Base-by-base conservation (phyloP, 1,284 basidiomycete species). In the Fomitopsis pinicola region DNA sequence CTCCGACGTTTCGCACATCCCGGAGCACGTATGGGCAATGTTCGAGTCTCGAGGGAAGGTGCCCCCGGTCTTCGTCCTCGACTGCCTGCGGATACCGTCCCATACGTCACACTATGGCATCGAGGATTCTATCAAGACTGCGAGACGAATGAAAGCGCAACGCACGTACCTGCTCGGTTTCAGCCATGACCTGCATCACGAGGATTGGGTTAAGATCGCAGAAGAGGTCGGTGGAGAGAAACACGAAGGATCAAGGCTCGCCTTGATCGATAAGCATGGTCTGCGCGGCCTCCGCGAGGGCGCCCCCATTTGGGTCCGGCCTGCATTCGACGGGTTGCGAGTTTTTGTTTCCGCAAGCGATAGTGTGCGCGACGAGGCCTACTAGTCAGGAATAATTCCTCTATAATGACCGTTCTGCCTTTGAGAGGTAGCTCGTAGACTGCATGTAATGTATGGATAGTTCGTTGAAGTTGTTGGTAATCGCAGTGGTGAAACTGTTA, bases 81-180 rank as follows among this genome's bases (percentile, higher is more conserved):
- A 94, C 71, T 91, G 90, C 66, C 75, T 94, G 50, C 78, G 85
- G 45, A 75, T 90, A 3, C 68, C 72, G 4, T 71, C 79, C 1
- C 88, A 91, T 71, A 84, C 78, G 22, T 92, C 91, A 7, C 92
- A 94, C 72, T 82, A 89, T 66, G 91, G 91, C 0, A 66, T 93
- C 15, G 78, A 75, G 55, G 80, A 86, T 62, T 79, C 89, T 6
- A 73, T 90, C 6, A 75, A 71, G 15, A 72, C 80, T 1, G 83
- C 88, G 28, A 72, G 83, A 62, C 76, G 79, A 65, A 73, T 92
- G 57, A 76, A 78, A 33, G 84, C 88, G 2, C 67, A 68, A 57
- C 77, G 82, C 65, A 90, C 82, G 15, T 94, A 93, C 69, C 72
- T 91, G 63, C 81, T 80, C n/a, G 90, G 91, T 4, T 89, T 93